Base-by-base conservation (phyloP, 2,329 filamentous ascomycete species). In the Ceratocystis variospora region DNA sequence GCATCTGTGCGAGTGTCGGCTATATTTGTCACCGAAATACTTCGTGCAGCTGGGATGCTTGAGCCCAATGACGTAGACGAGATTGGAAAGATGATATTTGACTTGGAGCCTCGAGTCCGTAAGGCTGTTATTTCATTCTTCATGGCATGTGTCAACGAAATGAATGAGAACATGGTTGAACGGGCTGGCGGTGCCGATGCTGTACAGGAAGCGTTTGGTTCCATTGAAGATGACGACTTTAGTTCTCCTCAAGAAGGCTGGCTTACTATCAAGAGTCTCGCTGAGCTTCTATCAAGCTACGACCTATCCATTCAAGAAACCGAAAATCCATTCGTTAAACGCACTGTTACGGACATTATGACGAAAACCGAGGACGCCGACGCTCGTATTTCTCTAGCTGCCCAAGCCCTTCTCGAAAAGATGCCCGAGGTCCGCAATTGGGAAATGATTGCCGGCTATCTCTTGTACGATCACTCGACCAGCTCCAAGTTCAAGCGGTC, bases 61-160 rank as follows among this genome's bases (percentile, higher is more conserved):
- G 92, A 97, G 71, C 92, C 93, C 0, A 85, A 89, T 70, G 94
- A 99, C 74, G 88, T 99, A 67, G 94, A 97, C 73, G 83, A 86
- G 2, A 84, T 97, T 61, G 92, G 92, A 53, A 87, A 87, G 72
- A 81, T 97, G 45, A 87, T 97, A 10, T 96, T 96, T 72, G 94
- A 99, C 71, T 83, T 86, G 0, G 93, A 97, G 72, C 77, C 87
- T 5, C 85, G 87, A 69, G 87, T 97, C 41, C 88, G 94, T 66
- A 96, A 91, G 76, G 88, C 93, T 1, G 89, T 96, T 1, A 89
- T 93, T 25, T 83, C 83, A 12, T 99, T 99, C 79, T 97, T 99
- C 72, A 86, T 89, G 19, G 88, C 90, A 68, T 93, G 90, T 70
- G 87, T 97, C 50, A 82, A 88, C 48, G 92, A 96, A 71, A 81